A percentile compares a stretch with the other conserved stretches of the same genome.
These are phyloP conservation scores for Penicillium riverlandense DNA, from an alignment of 495 filamentous ascomycete species.

Conservation along the genomic window DNA sequence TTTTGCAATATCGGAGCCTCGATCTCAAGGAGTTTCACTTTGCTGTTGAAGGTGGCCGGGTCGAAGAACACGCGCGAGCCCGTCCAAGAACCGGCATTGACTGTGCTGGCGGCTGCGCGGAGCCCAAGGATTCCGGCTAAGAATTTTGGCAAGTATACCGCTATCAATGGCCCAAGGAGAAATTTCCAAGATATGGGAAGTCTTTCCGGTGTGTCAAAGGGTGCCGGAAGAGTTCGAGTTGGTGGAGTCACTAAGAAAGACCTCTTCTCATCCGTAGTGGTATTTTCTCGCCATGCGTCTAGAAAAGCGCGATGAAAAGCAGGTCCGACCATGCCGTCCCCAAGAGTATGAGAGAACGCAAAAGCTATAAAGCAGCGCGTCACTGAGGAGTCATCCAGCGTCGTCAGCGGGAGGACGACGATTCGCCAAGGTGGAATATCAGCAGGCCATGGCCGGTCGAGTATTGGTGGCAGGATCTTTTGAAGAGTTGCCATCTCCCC, in stretches of 20 bases:
- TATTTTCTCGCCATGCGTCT: constrained; percentile 4
- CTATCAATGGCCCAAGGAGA: constrained; percentile 12
- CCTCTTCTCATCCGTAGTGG: background rate
- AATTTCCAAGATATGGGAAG: constrained; percentile 19
- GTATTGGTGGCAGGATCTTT: constrained; percentile 6
- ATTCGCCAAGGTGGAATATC: constrained; percentile 17
- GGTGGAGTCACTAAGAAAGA: constrained; percentile 5
- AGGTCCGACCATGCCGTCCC: constrained; percentile 16
- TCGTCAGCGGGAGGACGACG: constrained; percentile 11
- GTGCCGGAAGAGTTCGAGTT: constrained; percentile 2
- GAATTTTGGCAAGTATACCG: constrained; percentile 8
- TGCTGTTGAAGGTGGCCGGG: background rate
- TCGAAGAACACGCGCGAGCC: constrained; percentile 14
- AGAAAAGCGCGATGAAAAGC: constrained; percentile 16
- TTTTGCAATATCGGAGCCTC: constrained; percentile 8
- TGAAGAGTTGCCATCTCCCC: constrained; percentile 5
- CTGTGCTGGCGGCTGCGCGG: constrained; percentile 10
- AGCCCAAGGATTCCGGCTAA: constrained; percentile 7
- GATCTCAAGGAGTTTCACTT: constrained; percentile 13
- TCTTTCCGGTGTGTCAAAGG: constrained; percentile 17
- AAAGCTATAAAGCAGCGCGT: constrained; percentile 15
- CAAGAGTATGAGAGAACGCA: constrained; percentile 16
- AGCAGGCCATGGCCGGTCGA: constrained; percentile 17
- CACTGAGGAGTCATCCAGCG: background rate
- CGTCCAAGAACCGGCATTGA: constrained; percentile 16